A percentile compares a stretch with the other conserved stretches of the same genome.
These are phyloP conservation scores for Lentinula sp. DNA, from an alignment of 768 basidiomycete genomes.

Conservation along the genomic window DNA sequence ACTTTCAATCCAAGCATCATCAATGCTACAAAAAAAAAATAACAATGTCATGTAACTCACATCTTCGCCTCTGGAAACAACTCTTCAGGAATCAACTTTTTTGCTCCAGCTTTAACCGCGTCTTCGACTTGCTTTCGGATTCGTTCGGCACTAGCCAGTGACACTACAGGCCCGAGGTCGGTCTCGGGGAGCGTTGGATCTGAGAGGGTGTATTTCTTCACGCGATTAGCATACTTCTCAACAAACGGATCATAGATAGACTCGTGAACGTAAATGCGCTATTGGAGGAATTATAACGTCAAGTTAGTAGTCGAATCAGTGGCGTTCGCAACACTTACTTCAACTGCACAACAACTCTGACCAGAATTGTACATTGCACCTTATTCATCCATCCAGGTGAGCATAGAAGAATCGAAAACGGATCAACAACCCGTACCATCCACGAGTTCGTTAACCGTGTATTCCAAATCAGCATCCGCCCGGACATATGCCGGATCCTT, in stretches of 20 bases:
- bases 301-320: too few species aligned
- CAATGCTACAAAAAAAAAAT: background rate
- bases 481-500: constrained; percentile 98
- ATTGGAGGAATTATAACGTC: background rate
- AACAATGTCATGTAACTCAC: constrained; percentile 31
- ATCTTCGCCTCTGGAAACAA: constrained; percentile 61
- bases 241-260: constrained; percentile 78
- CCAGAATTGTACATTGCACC: constrained; percentile 94
- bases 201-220: constrained; percentile 84
- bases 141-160: constrained; percentile 73
- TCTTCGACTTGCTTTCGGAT: constrained; percentile 85
- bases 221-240: constrained; percentile 59
- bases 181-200: constrained; percentile 73
- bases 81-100: constrained; percentile 61
- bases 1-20: constrained; percentile 26
- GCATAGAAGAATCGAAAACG: background rate
- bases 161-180: constrained; percentile 91
- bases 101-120: constrained; percentile 81
- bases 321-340: constrained; percentile 38
- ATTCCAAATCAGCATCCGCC: constrained; percentile 77
- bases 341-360: constrained; percentile 93
- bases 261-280: constrained; percentile 95
- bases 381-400: background rate
- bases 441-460: constrained; percentile 79
- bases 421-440: constrained; percentile 53